These are phyloP conservation scores for Inga leiocalycina DNA, from an alignment of 306 rosid genomes.

Conservation along the genomic window DNA sequence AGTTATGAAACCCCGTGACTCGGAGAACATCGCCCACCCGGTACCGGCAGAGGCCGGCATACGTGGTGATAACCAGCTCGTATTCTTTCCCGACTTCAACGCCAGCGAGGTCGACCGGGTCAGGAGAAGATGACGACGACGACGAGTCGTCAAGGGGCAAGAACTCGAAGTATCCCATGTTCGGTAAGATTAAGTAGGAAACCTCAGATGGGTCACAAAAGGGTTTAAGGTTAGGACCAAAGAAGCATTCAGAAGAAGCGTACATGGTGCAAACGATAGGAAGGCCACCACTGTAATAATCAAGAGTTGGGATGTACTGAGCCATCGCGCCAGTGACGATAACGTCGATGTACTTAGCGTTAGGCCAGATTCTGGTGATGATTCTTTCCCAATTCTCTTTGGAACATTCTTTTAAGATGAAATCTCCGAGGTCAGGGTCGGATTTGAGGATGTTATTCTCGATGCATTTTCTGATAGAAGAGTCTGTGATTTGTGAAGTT, in stretches of 20 bases:
- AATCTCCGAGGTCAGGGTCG: conserved; percentile 47
- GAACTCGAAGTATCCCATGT: conserved; percentile 88
- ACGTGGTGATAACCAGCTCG: conserved; percentile 64
- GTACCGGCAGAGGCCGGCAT: conserved; percentile 76
- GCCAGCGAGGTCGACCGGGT: conserved; percentile 55
- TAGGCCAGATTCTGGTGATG: conserved; percentile 80
- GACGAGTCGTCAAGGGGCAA: conserved; percentile 57
- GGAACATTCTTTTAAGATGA: conserved; percentile 46
- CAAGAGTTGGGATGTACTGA: conserved; percentile 77
- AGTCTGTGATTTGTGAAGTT: conserved; percentile 65
- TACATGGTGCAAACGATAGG: conserved; percentile 80
- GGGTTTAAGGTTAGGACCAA: conserved; percentile 75
- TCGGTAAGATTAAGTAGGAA: conserved; percentile 81
- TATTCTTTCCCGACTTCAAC: conserved; percentile 69
- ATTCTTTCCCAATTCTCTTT: conserved; percentile 60
- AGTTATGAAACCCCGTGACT: conserved; percentile 80
- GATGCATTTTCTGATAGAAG: conserved; percentile 45
- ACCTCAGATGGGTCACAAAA: conserved; percentile 67
- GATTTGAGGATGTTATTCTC: conserved; percentile 45
- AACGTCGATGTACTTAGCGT: conserved; percentile 73
- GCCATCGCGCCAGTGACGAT: conserved; percentile 96
- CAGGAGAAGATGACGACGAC: conserved; percentile 35
- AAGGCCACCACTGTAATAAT: conserved; percentile 63
- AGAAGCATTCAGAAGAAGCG: conserved; percentile 86
- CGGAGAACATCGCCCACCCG: conserved; percentile 76